Evolutionary conservation across 352 stramenopile genomes (phyloP), one percentile per base, ranked within the genome.

Genomic region (Phytophthora crassamura): DNA sequence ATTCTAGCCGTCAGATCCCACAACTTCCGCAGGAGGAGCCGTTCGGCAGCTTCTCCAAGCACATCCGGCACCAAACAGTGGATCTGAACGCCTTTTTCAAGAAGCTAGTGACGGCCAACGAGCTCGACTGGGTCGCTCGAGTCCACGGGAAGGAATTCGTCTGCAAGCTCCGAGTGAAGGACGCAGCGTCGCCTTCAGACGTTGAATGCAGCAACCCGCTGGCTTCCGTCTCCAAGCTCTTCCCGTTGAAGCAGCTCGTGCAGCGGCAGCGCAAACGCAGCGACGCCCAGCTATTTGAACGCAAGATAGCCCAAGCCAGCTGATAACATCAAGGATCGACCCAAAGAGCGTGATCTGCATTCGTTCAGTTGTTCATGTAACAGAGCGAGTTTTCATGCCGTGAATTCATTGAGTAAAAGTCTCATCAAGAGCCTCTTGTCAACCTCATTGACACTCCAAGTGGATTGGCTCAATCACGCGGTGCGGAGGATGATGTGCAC

Each of bases 401-500:
- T 61, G 14, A 30, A 49, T n/a, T 32, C 6, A 15, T 25, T 33
- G 28, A 34, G 48, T 32, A 38, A 30, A 38, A 45, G 22, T 28
- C 22, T 28, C 22, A 28, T 28, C 22, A 28, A 28, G 22, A 28
- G 22, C 22, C 22, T 28, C 22, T 28, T 28, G 2, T 33, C 41
- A 33, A 7, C 35, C 38, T 8, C 36, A 28, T 28, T 28, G 22
- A 28, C 22, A 28, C 22, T 28, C 22, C 2, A 28, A 28, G 22
- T 28, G 2, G 22, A 28, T 28, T 28, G 22, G 4, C 4, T 28
- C 22, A 4, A 28, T 85, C 85, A 93, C 7, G 81, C 85, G n/a
- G 86, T 94, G 64, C 96, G 86, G 50, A 98, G 85, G 50, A 99
- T 98, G 59, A 99, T 96, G 86, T 99, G 97, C 62, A 98, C 95